Evolutionary conservation across 129 eudicot species (phyloP), one percentile per base, ranked within the genome.

Genomic region (Escallonia herrerae): DNA sequence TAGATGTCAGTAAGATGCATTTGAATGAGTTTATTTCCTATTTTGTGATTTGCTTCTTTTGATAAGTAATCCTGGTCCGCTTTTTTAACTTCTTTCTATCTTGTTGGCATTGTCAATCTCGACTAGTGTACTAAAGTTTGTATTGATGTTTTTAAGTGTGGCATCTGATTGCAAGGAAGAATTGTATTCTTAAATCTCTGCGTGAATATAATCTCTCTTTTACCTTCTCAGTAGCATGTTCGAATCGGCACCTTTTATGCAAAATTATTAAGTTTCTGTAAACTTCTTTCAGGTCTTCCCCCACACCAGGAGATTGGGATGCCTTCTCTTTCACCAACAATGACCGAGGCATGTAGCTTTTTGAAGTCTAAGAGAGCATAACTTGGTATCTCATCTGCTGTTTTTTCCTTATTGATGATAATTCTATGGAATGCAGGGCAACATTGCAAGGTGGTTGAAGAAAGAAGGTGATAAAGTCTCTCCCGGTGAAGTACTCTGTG

Each of bases 301-400:
- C 89, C 96, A 64, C 97, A 91, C 74, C 95, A 87, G 68, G 97
- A 87, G 67, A 59, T 91, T 67, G 97, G 97, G 72, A 93, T 93
- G 99, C 99, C 99, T 76, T 93, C 99, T 78, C 95, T 93, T 57
- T 93, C 99, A 64, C 99, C 99, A 22, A 93, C 99, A 68, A 93
- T 93, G 99, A 81, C 95, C 2, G 99, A 93, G 95, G 99, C 51
- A 56, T 49, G 70, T 62, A 55, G 22, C 68, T 43, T 56, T 60
- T 65, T 62, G 40, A 57, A 74, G 56, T 33, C 14, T 46, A 69
- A 11, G 65, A 62, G 58, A 64, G 52, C 51, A 73, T 51, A 58
- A 38, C 6, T 40, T 40, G 64, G 45, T 63, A 54, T 61, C 69
- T 58, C 40, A 48, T 66, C 68, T 46, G 4, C 6, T 38, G 4